phyloP scores from a whole-genome alignment of 805 yeast genomes.

The Candida pseudoglaebosa region DNA sequence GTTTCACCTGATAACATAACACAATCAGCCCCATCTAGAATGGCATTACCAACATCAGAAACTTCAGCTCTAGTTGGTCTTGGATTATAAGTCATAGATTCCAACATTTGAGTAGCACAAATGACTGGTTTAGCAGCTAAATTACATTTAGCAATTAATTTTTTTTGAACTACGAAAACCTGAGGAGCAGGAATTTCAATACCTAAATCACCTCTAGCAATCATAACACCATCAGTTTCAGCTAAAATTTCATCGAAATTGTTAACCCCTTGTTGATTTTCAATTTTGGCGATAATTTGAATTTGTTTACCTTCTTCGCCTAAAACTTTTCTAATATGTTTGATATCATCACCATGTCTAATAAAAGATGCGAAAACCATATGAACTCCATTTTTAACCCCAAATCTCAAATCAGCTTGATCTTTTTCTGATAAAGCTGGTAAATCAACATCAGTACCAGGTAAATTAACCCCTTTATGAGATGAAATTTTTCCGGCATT shows the following conservation, averaged over 20 bases:
- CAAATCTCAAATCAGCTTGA: slow-evolving; percentile 84
- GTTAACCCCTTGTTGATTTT: slow-evolving; percentile 99
- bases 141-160: slow-evolving; percentile 98
- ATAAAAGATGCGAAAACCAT: slow-evolving; percentile 98
- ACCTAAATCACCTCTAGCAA: slow-evolving; percentile 99
- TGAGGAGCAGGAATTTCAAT: slow-evolving; percentile 99
- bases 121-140: slow-evolving; percentile 99
- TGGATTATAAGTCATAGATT: slow-evolving; percentile 99
- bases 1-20: slow-evolving; percentile 99
- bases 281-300: slow-evolving; percentile 96
- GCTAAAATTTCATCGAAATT: slow-evolving; percentile 93
- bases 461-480: slow-evolving; percentile 98
- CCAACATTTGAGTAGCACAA: slow-evolving; percentile 99
- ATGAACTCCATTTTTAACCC: slow-evolving; percentile 96
- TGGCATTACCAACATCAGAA: slow-evolving; percentile 98
- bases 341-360: slow-evolving; percentile 88
- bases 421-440: slow-evolving; percentile 98
- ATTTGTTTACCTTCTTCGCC: slow-evolving; percentile 97
- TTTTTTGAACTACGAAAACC: slow-evolving; percentile 98
- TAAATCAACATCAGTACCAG: slow-evolving; percentile 97
- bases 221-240: slow-evolving; percentile 99
- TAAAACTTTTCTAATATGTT: slow-evolving; percentile 85
- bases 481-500: slow-evolving; percentile 95
- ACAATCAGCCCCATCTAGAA: slow-evolving; percentile 99
- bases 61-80: slow-evolving; percentile 99